Evolutionary conservation across 2,329 filamentous ascomycete species (phyloP).

Genomic region (Geoglossum cookeanum): DNA sequence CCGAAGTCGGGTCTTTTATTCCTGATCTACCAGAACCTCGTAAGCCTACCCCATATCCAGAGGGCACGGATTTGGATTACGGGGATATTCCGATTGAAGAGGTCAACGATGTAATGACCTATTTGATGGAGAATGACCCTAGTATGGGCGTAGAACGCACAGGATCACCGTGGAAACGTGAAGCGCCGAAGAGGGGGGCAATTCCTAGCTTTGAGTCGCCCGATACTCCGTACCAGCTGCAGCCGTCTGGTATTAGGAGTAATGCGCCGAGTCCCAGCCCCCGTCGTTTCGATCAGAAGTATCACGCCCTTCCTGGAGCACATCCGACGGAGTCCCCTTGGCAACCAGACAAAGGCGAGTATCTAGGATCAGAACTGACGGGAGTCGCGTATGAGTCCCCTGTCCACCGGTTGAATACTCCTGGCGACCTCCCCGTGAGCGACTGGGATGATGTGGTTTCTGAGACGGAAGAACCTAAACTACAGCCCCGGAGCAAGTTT

Average conservation of each 20-base stretch:
- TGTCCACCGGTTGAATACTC: slow-evolving; percentile 43
- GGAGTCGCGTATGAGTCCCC: slow-evolving; percentile 29
- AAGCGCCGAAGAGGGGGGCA: not conserved
- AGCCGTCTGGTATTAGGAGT: slow-evolving; percentile 25
- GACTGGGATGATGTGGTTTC: slow-evolving; percentile 85
- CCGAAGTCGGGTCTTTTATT: not conserved
- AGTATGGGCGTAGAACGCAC: slow-evolving; percentile 1
- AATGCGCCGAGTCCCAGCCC: slow-evolving; percentile 59
- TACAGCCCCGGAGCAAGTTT: slow-evolving; percentile 65
- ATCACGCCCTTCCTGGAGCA: slow-evolving; percentile 1
- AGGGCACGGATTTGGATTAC: not conserved
- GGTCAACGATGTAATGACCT: not conserved
- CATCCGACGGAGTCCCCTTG: slow-evolving; percentile 10
- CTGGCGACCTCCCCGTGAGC: slow-evolving; percentile 49
- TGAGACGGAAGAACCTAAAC: slow-evolving; percentile 64
- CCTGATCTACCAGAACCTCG: slow-evolving; percentile 2
- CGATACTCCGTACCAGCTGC: slow-evolving; percentile 14
- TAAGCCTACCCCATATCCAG: not conserved
- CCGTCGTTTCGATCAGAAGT: slow-evolving; percentile 27
- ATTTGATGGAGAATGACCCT: slow-evolving; percentile 1
- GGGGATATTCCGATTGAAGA: not conserved
- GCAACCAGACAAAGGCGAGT: slow-evolving; percentile 1
- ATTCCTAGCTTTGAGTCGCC: slow-evolving; percentile 32
- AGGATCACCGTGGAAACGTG: not conserved
- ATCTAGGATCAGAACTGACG: not conserved